Base-by-base conservation (phyloP, 2,329 filamentous ascomycete species). In the Fusarium stilboides region DNA sequence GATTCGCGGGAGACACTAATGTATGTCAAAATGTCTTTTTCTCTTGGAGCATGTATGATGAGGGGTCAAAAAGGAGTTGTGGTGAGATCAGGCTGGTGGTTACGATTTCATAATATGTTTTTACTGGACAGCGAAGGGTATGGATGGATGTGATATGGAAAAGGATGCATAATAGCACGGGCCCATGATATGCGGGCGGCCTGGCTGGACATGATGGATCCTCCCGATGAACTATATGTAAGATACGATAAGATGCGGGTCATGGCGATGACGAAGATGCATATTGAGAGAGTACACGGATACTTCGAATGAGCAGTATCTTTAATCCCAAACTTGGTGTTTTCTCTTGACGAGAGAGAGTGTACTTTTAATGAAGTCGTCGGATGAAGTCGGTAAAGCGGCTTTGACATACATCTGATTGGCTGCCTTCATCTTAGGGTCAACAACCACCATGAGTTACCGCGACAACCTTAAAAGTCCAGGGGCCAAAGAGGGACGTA, bases 361-460 rank as follows among this genome's bases (percentile, higher is more conserved):
- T 40, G 43, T 31, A 12, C 14, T 54, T 28, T 28, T 50, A 31
- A 15, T 34, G n/a, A 61, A 31, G 36, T 34, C 59, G 19, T 65
- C 46, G 39, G 46, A 65, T 65, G 24, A 39, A 65, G 46, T 57
- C 62, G 54, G 61, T 65, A 40, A 44, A 65, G 47, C 37, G 46
- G 15, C n/a, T 52, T 65, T 20, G 17, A 44, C 31, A 20, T 24
- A 24, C 54, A 47, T 13, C 39, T 65, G 62, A 62, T 67, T 63
- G 66, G 62, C 26, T 43, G 37, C 12, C 20, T n/a, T 22, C 34
- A 40, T 14, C 19, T 28, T 9, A 61, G 44, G 46, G 46, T 62
- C 50, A 72, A 69, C 62, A 71, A 49, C 71, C 70, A 72, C 72
- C 59, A 60, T 55, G 54, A 65, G 62, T 65, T 65, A 65, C 62